Base-by-base conservation (phyloP, 225 moss, liverwort and hornwort species). In the Straminergon stramineum region DNA sequence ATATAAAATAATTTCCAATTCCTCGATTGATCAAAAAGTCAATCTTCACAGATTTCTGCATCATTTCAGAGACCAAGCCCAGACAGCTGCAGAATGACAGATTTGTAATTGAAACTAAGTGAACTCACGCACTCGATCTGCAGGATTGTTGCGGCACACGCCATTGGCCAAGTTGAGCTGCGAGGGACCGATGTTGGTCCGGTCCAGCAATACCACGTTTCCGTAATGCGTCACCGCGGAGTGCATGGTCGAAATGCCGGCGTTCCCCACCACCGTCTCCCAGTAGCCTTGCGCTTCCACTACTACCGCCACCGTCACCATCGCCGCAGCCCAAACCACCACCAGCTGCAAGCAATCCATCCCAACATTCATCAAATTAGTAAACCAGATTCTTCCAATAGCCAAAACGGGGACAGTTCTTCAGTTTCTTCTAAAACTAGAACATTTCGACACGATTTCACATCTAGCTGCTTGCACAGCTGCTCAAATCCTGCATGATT, bases 241-340 rank as follows among this genome's bases (percentile, higher is more conserved):
- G 89, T 95, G 95, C 95, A 94, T 94, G 70, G 95, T 92, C 15
- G 95, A 14, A 37, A 95, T 94, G 61, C 95, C 95, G 32, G 95
- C 95, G 87, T 92, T 89, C 12, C 83, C 28, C 73, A 94, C 94
- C 85, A 86, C 94, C 34, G 93, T 92, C 87, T 93, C 91, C 95
- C 95, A 95, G 75, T 79, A 92, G 57, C 94, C 94, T 90, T 93
- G 93, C 34, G 84, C 93, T 39, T 91, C 91, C 79, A 93, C 94
- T 68, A 92, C 93, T 56, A 80, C 82, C 51, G 87, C 88, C 53
- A 65, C 83, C 30, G 71, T 62, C 81, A 78, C 73, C 87, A 92
- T 35, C 83, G 56, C 88, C 86, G 70, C 64, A n/a, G 63, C 77
- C 87, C 87, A 85, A 23, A 84, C 23, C 52, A 82, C 55, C 83